Evolutionary conservation across 2,329 filamentous ascomycete genomes (phyloP).

Genomic region (Diaporthe citri): DNA sequence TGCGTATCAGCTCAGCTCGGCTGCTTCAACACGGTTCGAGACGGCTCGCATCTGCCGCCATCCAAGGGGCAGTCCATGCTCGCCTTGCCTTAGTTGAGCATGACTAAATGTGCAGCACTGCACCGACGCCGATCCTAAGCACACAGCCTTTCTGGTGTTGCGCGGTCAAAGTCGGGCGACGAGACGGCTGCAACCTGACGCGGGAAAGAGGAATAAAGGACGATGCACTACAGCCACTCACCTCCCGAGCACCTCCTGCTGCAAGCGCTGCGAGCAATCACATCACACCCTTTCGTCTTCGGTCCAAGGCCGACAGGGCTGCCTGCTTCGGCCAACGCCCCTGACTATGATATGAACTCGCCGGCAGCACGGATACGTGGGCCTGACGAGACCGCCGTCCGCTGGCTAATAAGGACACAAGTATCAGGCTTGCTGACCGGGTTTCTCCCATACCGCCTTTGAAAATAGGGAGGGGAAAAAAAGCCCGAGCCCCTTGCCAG

Average conservation of each 20-base stretch:
- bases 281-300: slow-evolving; percentile 25
- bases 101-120: slow-evolving; percentile 31
- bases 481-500: slow-evolving; percentile 17
- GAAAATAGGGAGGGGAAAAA: neutral
- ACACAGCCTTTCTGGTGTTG: slow-evolving; percentile 30
- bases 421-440: slow-evolving; percentile 26
- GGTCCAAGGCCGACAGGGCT: slow-evolving; percentile 20
- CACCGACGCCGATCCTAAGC: slow-evolving; percentile 22
- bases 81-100: slow-evolving; percentile 26
- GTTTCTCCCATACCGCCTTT: slow-evolving; percentile 18
- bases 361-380: slow-evolving; percentile 18
- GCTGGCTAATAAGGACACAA: slow-evolving; percentile 7
- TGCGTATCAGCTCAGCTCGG: slow-evolving; percentile 29
- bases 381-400: slow-evolving; percentile 16
- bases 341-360: slow-evolving; percentile 9
- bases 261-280: slow-evolving; percentile 30
- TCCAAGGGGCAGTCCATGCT: slow-evolving; percentile 26
- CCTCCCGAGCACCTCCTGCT: neutral
- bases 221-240: slow-evolving; percentile 22
- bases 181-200: slow-evolving; percentile 31
- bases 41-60: slow-evolving; percentile 28
- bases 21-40: slow-evolving; percentile 31
- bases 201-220: slow-evolving; percentile 27
- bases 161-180: slow-evolving; percentile 30
- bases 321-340: slow-evolving; percentile 21